Base-by-base conservation (phyloP, 2,329 filamentous ascomycete species). In the Dendryphion nanum region DNA sequence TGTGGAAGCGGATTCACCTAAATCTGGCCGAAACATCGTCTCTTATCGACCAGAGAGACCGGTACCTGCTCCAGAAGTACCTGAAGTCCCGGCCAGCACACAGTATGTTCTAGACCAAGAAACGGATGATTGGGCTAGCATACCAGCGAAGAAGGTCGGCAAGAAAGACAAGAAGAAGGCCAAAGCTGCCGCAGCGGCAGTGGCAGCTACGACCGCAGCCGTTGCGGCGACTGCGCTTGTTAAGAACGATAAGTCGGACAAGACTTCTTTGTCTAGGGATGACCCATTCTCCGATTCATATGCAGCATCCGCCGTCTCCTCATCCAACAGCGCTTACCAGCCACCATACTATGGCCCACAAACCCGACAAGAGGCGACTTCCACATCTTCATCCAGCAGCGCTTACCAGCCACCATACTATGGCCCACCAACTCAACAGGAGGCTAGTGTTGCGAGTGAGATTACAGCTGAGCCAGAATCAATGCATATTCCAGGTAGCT, bases 401-500 rank as follows among this genome's bases (percentile, higher is more conserved):
- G 48, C 57, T 28, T 67, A 70, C 28, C 61, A 60, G 14, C 55
- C 60, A 15, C 69, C 71, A 3, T 69, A 64, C 44, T 66, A 64
- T 24, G 66, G 71, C 21, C 66, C 67, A n/a, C n/a, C n/a, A n/a
- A 47, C 55, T 6, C 61, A 49, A 42, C 59, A 48, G 37, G 50
- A 40, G 18, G 64, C 62, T 14, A 67, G 68, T 44, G 59, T 71
- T 13, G 61, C 62, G 42, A 50, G 48, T 39, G 50, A 64, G 47
- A 32, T 51, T 44, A 46, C 51, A 37, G 68, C 71, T 14, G 81
- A 82, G 3, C 76, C 80, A 3, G 82, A 83, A 51, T 77, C 77
- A 12, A 56, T 72, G 30, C 73, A 78, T 40, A 78, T 84, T 61
- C 82, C 83, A 17, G 84, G 83, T 15, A 68, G 75, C 7, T 89